Percentiles rank a stretch among this genome's conserved stretches.
Conservation (phyloP, 169 alveolate genomes). For the Eimeria brunetti region DNA sequence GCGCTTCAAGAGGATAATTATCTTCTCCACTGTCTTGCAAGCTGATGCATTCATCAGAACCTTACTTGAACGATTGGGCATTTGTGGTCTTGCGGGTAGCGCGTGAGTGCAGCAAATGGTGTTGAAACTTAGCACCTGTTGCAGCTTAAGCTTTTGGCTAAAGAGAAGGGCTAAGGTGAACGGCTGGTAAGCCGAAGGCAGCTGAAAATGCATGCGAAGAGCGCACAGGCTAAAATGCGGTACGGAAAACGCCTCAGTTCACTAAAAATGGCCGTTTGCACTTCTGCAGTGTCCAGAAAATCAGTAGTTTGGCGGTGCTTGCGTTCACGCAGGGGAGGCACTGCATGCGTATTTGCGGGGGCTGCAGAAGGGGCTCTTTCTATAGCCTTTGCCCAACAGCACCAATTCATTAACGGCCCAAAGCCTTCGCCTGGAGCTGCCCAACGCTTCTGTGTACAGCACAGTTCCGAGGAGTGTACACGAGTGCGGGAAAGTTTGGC, state of each 20-base stretch:
- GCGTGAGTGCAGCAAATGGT: background rate
- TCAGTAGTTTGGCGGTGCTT: too few species aligned
- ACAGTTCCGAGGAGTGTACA: background rate
- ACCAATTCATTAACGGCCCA: background rate
- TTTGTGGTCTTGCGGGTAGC: background rate
- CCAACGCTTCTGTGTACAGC: too few species aligned
- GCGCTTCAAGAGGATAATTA: background rate
- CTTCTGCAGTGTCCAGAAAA: background rate
- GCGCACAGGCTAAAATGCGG: background rate
- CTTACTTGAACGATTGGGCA: background rate
- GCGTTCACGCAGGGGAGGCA: too few species aligned
- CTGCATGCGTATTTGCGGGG: background rate
- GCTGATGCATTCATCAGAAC: background rate
- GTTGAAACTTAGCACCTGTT: background rate
- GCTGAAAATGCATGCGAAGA: background rate
- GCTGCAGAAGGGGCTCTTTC: background rate
- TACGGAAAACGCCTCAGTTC: background rate
- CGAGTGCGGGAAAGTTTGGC: background rate
- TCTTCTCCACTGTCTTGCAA: background rate
- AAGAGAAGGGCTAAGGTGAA: background rate
- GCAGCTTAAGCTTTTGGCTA: background rate
- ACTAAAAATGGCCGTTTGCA: background rate
- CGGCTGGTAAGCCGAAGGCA: background rate
- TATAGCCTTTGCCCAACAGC: background rate
- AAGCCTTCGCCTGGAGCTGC: background rate